Evolutionary conservation across 2,329 filamentous ascomycete genomes (phyloP), one percentile per base, ranked within the genome.

Genomic region (Orbilia brochopaga): DNA sequence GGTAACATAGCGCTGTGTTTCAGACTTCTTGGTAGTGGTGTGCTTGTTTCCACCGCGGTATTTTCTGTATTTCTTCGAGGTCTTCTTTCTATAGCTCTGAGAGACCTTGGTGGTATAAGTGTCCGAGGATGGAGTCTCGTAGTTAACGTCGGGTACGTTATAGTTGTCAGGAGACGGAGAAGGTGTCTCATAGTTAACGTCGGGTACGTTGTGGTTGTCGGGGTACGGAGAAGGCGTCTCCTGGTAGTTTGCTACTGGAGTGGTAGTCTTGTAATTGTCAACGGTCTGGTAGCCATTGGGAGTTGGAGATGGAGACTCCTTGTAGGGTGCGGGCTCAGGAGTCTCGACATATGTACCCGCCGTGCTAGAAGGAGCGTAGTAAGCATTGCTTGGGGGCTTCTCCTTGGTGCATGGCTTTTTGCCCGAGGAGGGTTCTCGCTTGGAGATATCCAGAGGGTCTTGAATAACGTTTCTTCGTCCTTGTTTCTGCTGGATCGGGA

Each of bases 381-480:
- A 8, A 35, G 13, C 44, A 7, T 48, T 46, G 15, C 11, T 24
- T 32, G 7, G 53, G 2, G 55, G 30, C 7, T 70, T 70, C 19
- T 35, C 24, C 19, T 59, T 64, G 65, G 42, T 59, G 21, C 66
- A 70, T 6, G 23, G 59, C 17, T 56, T 70, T 4, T 30, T 15
- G n/a, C 54, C 46, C 15, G 51, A n/a, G 40, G 17, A 17, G 17
- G 21, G 15, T 7, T 44, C 35, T 8, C 64, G 65, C 55, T 64
- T 70, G 30, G 50, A 52, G 10, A 63, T 27, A n/a, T 46, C 54
- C 15, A 27, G n/a, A 27, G 61, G 35, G 11, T 42, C 30, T 17
- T 61, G 50, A 6, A 59, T 40, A 10, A 51, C 65, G 42, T n/a
- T 72, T 21, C 67, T 72, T 19, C 60, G 55, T 15, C 67, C 67